Evolutionary conservation across 2,329 filamentous ascomycete genomes (phyloP), one percentile per base, ranked within the genome.

Genomic region (Sordariomycetes sp.): DNA sequence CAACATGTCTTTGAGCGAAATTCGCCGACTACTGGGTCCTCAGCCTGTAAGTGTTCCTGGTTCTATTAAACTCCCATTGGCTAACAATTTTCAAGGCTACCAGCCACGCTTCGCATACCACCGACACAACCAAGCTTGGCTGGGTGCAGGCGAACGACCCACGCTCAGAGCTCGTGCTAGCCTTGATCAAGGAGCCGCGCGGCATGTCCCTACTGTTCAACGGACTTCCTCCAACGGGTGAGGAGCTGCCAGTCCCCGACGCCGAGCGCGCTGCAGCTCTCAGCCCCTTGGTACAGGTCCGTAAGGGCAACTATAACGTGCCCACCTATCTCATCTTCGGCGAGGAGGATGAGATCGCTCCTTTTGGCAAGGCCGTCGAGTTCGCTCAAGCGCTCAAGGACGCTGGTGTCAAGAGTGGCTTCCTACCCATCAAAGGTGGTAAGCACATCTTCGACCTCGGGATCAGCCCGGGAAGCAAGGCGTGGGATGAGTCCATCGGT

Each of bases 201-300:
- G 25, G 25, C 25, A 28, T 28, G 25, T 28, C 25, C 8, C 25
- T 28, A 16, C 25, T 28, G 25, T 28, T 28, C 25, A 28, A 28
- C 17, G 25, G 25, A 5, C 25, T 28, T 8, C 25, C 25, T 8
- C 8, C 25, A 4, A 28, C 8, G 3, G 25, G 25, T 14, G 25
- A 28, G 7, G 25, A 28, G n/a, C 25, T 28, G 5, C 12, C 4
- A n/a, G 25, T 14, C n/a, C 25, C 25, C n/a, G 25, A 28, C 25
- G 25, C 25, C n/a, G 8, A 3, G 8, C 25, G 25, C 8, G 25
- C 25, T 14, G 8, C n/a, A 28, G 25, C 14, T 8, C 17, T 28
- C 8, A 28, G 25, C 12, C 25, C 25, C 7, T 16, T 28, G n/a
- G n/a, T 14, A n/a, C 25, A 28, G 8, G 4, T 28, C 8, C 25